phyloP scores from a whole-genome alignment of 495 filamentous ascomycete genomes.

The Penicillium goetzii region DNA sequence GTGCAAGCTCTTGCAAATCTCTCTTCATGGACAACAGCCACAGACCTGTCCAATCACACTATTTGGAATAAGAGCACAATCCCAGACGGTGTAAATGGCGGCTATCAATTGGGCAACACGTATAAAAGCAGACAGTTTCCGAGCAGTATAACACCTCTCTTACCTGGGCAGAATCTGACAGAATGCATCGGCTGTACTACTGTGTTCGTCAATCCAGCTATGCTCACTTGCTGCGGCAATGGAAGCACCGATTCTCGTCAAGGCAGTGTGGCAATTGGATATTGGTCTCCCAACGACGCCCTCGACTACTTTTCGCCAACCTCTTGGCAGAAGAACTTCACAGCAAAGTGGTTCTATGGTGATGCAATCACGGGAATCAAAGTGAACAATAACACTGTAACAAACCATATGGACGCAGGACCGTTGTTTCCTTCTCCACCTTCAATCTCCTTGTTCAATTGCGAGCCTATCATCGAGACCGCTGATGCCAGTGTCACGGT shows the following conservation, averaged over 20 bases:
- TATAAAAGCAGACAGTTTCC: background rate
- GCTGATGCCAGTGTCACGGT: constrained; percentile 37
- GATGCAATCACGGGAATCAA: constrained; percentile 19
- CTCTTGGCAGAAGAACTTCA: constrained; percentile 34
- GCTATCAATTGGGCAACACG: constrained; percentile 20
- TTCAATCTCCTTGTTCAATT: constrained; percentile 35
- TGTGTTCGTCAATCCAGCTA: constrained; percentile 27
- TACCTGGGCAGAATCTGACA: constrained; percentile 10
- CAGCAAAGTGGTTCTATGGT: constrained; percentile 39
- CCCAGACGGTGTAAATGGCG: constrained; percentile 16
- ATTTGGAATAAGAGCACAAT: constrained; percentile 21
- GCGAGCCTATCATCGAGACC: constrained; percentile 37
- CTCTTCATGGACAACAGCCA: constrained; percentile 29
- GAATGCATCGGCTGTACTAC: constrained; percentile 25
- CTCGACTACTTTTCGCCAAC: constrained; percentile 12
- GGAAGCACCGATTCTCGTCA: constrained; percentile 21
- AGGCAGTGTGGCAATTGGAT: constrained; percentile 29
- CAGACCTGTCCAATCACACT: constrained; percentile 23
- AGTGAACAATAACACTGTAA: background rate
- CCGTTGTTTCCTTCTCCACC: constrained; percentile 31
- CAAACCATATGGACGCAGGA: constrained; percentile 6
- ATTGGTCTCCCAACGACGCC: constrained; percentile 32
- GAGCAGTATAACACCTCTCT: constrained; percentile 10
- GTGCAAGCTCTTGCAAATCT: constrained; percentile 21
- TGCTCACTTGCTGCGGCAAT: constrained; percentile 38